Evolutionary conservation across 1,139 yeast species (phyloP).

Genomic region (Candida mesenterica): DNA sequence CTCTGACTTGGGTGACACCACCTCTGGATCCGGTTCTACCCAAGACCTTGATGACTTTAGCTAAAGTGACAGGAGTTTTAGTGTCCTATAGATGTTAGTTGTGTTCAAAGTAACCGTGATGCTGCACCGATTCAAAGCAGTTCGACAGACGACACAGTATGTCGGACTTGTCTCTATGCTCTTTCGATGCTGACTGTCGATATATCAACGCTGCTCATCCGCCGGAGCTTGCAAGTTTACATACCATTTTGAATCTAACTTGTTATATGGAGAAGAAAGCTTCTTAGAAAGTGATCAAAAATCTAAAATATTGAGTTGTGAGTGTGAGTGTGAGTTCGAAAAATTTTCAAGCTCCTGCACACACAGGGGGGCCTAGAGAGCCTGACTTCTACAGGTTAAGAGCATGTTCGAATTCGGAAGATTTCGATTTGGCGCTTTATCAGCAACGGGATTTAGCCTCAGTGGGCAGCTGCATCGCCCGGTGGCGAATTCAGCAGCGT

Average conservation of each 20-base stretch:
- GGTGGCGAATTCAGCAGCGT: too few relatives aligned
- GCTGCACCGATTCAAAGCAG: too few relatives aligned
- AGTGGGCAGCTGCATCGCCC: too few relatives aligned
- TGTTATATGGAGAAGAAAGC: constrained; percentile 5
- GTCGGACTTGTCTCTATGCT: too few relatives aligned
- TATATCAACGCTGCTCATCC: too few relatives aligned
- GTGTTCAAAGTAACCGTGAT: not conserved
- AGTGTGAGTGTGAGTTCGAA: not conserved
- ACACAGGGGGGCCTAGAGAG: too few relatives aligned
- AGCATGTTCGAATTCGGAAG: too few relatives aligned
- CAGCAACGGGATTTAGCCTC: not conserved
- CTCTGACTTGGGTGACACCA: constrained; percentile 99
- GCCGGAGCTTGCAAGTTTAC: too few relatives aligned
- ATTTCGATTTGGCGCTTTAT: not conserved
- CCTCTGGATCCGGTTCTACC: constrained; percentile 99
- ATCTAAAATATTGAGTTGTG: too few relatives aligned
- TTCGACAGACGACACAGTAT: not conserved
- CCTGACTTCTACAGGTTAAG: too few relatives aligned
- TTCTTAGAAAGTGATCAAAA: constrained; percentile 2
- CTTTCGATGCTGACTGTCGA: too few relatives aligned
- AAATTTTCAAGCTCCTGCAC: constrained; percentile 1
- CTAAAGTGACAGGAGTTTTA: constrained; percentile 97
- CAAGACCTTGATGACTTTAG: constrained; percentile 98
- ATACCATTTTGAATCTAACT: constrained; percentile 6
- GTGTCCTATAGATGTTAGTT: constrained; percentile 51